Base-by-base conservation (phyloP, 2,329 filamentous ascomycete species). In the Mollisia scopiformis region DNA sequence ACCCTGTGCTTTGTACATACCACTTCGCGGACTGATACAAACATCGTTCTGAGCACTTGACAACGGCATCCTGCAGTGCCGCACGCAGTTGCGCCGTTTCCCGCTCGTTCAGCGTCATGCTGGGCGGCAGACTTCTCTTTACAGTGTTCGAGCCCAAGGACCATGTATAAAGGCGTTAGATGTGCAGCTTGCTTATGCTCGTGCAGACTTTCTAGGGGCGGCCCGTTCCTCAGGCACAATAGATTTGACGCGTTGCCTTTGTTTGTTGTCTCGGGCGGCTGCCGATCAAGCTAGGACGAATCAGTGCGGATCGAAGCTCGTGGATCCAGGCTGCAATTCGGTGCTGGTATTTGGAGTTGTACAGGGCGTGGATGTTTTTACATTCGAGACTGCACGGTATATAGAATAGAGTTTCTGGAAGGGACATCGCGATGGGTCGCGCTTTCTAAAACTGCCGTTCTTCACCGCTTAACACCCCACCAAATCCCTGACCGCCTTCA, bases 11-110 rank as follows among this genome's bases (percentile, higher is more conserved):
- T 39, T 37, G 19, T 33, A 30, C 70, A 59, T 75, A 97, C 95
- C 95, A 99, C 87, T 98, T 98, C 28, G 95, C 89, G 6, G 94
- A 95, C 71, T 97, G 93, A 73, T 97, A 98, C 13, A 99, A 84
- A 75, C 95, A 97, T 75, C 95, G 84, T 74, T 99, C 95, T 1
- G 93, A 96, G 78, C 93, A 98, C 73, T 93, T 93, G 25, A 95
- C 83, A 2, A 95, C 89, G 30, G 94, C 92, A 71, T 93, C 89
- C 74, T 96, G 92, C 46, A 97, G 82, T 33, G 91, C 86, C 37
- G 83, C 84, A 71, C 89, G 64, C 39, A 74, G 61, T 50, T 72
- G 88, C 54, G 80, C 77, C 47, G 82, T 79, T 63, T 88, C 85
- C 63, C 82, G 78, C 57, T 82, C 77, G 60, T 79, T 85, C 62